Base-by-base conservation (phyloP, 305 asterid genomes). In the Nicotiana rustica region DNA sequence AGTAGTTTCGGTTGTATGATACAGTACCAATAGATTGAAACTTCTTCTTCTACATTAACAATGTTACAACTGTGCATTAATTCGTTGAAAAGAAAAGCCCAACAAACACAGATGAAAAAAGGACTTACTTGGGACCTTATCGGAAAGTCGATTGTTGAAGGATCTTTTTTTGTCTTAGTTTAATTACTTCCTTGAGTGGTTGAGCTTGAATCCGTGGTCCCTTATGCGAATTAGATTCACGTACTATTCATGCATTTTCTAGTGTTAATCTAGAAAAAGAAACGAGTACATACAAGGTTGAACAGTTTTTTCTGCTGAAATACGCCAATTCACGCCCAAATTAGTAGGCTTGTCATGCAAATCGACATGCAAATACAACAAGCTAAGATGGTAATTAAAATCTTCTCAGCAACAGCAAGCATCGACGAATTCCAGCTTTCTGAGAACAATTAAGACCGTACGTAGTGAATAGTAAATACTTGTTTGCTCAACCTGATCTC, bases 61-160 rank as follows among this genome's bases (percentile, higher is more conserved):
- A 49, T 49, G 15, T 49, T 21, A 21, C 35, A 19, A 62, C 67
- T 8, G 5, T 64, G 18, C 44, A 65, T 65, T 65, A 5, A 65
- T 29, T 65, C 10, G 3, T 62, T 29, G 70, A 65, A 65, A 64
- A 65, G 10, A 65, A 65, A 65, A 29, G 70, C 70, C 69, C 44
- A 65, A 65, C 70, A 12, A 65, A 29, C 19, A 66, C 1, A 2
- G 4, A 66, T 18, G 69, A 25, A 64, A 64, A 13, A 64, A 1
- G 38, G 4, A 29, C 41, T 13, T 66, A 25, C 8, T 14, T 12
- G 44, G 44, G 44, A 31, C 71, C 71, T 66, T 31, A 5, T 5
- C 2, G 19, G 6, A 66, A 29, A 14, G 44, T 31, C 33, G 71
- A 10, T 18, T 66, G 44, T 12, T 71, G 38, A 19, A 71, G 56